Percentiles rank a stretch among this genome's conserved stretches.
These are phyloP conservation scores for Bigelowiella natans DNA, from an alignment of 78 protist species.

Conservation along the genomic window DNA sequence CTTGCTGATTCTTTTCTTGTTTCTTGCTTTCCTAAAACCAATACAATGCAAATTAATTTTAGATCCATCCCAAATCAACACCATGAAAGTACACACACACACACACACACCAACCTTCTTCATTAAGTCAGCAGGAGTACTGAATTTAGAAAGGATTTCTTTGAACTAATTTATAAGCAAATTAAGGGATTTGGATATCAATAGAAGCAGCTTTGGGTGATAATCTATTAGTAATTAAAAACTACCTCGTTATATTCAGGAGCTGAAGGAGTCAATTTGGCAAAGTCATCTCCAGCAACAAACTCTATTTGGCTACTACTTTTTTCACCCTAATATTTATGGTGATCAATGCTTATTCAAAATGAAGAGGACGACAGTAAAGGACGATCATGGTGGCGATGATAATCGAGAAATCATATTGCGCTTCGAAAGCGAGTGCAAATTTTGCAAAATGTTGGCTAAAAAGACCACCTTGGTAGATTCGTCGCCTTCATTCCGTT, in stretches of 20 bases:
- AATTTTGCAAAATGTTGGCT: no score
- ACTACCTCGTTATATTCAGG: not conserved
- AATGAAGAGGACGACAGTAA: not conserved
- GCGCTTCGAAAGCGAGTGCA: no score
- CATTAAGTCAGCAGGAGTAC: not conserved
- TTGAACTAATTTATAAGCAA: no score
- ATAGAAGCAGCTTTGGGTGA: no score
- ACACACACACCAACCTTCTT: not conserved
- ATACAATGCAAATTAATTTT: no score
- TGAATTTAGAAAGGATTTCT: not conserved
- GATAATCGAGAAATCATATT: no score
- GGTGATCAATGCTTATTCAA: not conserved
- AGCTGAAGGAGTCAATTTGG: not conserved
- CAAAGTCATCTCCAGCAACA: not conserved
- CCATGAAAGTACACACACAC: no score
- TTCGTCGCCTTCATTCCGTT: not conserved
- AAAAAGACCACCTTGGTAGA: not conserved
- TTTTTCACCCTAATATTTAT: not conserved
- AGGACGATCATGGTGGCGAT: no score
- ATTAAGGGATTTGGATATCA: no score
- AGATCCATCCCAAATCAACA: no score
- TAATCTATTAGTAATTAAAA: no score
- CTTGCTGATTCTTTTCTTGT: not conserved
- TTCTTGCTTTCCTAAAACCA: no score
- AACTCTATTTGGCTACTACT: not conserved